Evolutionary conservation across 139 green algal genomes (phyloP).

Genomic region (Coccomyxa sp.): DNA sequence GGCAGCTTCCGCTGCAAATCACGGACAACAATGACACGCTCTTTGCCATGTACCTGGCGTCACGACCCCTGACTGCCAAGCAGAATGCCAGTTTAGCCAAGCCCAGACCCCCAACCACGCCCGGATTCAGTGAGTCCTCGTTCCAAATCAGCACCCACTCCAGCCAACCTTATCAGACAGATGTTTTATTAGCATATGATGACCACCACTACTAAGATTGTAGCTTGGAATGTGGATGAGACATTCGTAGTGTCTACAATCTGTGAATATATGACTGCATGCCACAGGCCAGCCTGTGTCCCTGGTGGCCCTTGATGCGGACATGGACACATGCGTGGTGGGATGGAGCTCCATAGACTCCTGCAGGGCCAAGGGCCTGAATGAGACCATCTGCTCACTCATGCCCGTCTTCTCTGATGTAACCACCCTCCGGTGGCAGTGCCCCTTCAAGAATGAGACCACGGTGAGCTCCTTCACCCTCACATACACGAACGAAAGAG

Average conservation of each 20-base stretch:
- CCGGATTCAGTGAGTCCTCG: background rate
- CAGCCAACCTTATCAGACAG: too few relatives aligned
- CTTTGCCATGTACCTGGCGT: background rate
- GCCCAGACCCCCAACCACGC: background rate
- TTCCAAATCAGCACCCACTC: background rate
- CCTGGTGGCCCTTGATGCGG: background rate
- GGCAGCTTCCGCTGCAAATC: background rate
- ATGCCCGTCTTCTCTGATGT: background rate
- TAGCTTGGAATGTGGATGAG: too few relatives aligned
- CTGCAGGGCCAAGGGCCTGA: background rate
- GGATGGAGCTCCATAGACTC: background rate
- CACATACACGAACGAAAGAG: too few relatives aligned
- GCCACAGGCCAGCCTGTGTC: background rate
- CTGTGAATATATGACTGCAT: too few relatives aligned
- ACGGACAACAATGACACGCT: background rate
- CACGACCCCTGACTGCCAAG: background rate
- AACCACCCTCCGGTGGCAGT: background rate
- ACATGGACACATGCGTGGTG: background rate
- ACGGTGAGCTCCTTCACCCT: background rate
- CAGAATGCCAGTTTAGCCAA: background rate
- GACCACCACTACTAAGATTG: too few relatives aligned
- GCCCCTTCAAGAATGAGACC: background rate
- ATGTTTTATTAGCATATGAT: too few relatives aligned
- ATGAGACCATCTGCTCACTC: background rate
- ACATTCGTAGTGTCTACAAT: too few relatives aligned